Percentiles rank a stretch among this genome's conserved stretches.
Conservation (phyloP, 1,139 yeast species). For the Geotrichum bryndzae region DNA sequence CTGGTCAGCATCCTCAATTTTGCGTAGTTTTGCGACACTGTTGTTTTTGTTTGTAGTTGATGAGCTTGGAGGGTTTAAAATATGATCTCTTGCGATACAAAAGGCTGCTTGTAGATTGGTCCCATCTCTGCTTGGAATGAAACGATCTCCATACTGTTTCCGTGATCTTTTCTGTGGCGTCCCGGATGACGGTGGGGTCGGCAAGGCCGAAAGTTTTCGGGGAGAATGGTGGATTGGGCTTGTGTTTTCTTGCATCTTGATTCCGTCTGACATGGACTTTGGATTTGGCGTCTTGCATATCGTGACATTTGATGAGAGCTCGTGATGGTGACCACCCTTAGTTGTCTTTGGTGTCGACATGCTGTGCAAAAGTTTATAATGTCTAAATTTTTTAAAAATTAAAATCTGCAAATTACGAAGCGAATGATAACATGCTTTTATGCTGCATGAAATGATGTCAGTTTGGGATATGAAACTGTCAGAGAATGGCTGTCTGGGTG, state of each 20-base stretch:
- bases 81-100: constrained; percentile 50
- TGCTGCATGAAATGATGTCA: background rate
- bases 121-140: constrained; percentile 80
- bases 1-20: constrained; percentile 77
- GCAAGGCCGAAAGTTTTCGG: constrained; percentile 16
- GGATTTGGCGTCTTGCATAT: background rate
- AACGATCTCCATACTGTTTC: constrained; percentile 55
- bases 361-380: background rate
- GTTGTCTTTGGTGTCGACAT: background rate
- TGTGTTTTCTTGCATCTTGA: background rate
- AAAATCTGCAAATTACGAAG: background rate
- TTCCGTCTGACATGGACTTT: background rate
- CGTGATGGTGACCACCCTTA: background rate
- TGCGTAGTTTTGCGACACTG: constrained; percentile 59
- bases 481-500: background rate
- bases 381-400: background rate
- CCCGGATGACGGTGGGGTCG: constrained; percentile 18
- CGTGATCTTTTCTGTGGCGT: constrained; percentile 17
- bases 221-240: constrained; percentile 10
- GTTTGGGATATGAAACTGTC: background rate
- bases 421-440: background rate
- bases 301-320: background rate
- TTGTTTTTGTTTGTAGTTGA: constrained; percentile 35
- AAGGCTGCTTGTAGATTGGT: constrained; percentile 85
- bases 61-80: constrained; percentile 28